Evolutionary conservation across 179 eudicot genomes (phyloP).

Genomic region (Sideroxylon spinosum): DNA sequence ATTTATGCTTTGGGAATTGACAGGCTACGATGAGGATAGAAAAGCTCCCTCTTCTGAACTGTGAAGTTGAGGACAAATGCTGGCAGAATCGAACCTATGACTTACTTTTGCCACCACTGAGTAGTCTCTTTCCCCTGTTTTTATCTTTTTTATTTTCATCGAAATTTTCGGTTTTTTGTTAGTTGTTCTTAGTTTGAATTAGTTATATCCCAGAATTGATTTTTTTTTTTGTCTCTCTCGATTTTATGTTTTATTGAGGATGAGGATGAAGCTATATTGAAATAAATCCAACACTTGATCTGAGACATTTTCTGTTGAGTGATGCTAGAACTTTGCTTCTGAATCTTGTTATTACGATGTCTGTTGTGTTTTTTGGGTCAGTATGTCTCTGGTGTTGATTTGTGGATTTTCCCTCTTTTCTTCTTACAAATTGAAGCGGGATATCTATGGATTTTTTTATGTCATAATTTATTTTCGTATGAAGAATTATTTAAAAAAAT

Average conservation of each 20-base stretch:
- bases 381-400: background rate
- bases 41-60: constrained; percentile 20
- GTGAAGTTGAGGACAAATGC: constrained; percentile 13
- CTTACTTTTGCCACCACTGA: constrained; percentile 14
- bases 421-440: too few relatives aligned
- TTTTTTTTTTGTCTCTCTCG: background rate
- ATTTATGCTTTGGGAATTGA: background rate
- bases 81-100: constrained; percentile 23
- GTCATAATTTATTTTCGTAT: background rate
- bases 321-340: constrained; percentile 21
- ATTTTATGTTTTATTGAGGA: background rate
- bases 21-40: constrained; percentile 19
- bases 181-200: background rate
- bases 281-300: constrained; percentile 29
- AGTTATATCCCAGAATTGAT: background rate
- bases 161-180: background rate
- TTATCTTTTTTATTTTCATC: background rate
- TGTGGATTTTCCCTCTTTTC: too few relatives aligned
- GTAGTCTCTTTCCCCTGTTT: background rate
- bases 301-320: constrained; percentile 13
- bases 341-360: constrained; percentile 9
- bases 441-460: background rate
- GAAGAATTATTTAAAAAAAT: too few relatives aligned
- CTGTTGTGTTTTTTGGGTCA: background rate
- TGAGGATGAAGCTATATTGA: constrained; percentile 21